phyloP scores from a whole-genome alignment of 2,329 filamentous ascomycete species.

The Rasamsonia emersonii region DNA sequence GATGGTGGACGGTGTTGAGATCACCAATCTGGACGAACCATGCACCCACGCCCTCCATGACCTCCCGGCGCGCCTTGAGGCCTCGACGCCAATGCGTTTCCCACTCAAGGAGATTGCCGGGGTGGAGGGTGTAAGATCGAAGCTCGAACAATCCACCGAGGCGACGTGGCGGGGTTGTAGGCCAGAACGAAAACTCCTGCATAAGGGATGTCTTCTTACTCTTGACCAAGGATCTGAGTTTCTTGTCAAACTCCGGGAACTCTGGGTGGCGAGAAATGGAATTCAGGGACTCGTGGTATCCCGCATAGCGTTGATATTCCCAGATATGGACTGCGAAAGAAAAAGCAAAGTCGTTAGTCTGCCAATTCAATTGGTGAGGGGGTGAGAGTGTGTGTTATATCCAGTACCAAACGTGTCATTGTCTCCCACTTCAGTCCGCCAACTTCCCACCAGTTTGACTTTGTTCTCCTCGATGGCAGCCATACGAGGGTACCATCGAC shows the following conservation, averaged over 20 bases:
- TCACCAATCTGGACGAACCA: conserved; percentile 99
- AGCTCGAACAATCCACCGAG: conserved; percentile 93
- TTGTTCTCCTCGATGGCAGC: conserved; percentile 78
- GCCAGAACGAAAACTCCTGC: conserved; percentile 99
- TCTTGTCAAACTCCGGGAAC: conserved; percentile 71
- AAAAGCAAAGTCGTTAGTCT: background rate
- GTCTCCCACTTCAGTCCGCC: conserved; percentile 95
- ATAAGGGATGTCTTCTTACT: conserved; percentile 85
- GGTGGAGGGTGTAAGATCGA: conserved; percentile 91
- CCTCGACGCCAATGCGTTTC: conserved; percentile 96
- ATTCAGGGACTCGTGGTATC: conserved; percentile 87
- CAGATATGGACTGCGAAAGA: conserved; percentile 80
- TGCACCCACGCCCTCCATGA: conserved; percentile 96
- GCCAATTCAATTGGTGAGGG: conserved; percentile 1
- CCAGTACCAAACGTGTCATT: conserved; percentile 86
- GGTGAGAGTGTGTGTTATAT: conserved; percentile 1
- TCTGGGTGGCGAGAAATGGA: conserved; percentile 75
- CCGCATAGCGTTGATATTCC: conserved; percentile 97
- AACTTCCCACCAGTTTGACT: conserved; percentile 93
- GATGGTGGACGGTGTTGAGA: conserved; percentile 92
- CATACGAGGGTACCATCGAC: conserved; percentile 86
- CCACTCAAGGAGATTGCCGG: conserved; percentile 94
- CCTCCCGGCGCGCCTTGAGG: conserved; percentile 79
- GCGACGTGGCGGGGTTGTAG: conserved; percentile 79
- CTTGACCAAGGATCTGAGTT: conserved; percentile 76